These are phyloP conservation scores for Exsudoporus frostii DNA, from an alignment of 768 basidiomycete species.

Conservation along the genomic window DNA sequence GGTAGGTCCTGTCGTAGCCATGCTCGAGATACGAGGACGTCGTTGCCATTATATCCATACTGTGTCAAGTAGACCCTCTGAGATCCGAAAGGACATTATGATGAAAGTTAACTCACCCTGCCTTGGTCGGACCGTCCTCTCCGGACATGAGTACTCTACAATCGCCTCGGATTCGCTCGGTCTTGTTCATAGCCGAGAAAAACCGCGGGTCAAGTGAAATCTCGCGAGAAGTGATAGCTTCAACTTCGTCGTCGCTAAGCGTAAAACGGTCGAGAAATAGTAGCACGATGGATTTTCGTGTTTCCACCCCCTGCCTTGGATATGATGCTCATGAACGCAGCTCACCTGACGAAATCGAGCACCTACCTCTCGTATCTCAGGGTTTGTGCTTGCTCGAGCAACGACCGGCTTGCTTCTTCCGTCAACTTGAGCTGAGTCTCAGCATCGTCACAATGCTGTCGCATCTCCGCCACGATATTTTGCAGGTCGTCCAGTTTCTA, in stretches of 20 bases:
- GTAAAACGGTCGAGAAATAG: conserved; percentile 87
- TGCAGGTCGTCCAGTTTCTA: conserved; percentile 87
- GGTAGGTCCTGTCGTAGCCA: conserved; percentile 84
- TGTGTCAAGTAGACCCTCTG: conserved; percentile 28
- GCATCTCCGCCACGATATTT: conserved; percentile 76
- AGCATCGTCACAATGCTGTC: conserved; percentile 75
- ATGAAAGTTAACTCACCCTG: conserved; percentile 51
- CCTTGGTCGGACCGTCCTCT: conserved; percentile 72
- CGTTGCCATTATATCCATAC: conserved; percentile 84
- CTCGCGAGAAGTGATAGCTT: conserved; percentile 74
- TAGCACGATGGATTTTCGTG: conserved; percentile 68
- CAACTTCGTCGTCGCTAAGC: conserved; percentile 66
- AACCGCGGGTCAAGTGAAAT: conserved; percentile 70
- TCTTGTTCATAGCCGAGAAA: conserved; percentile 85
- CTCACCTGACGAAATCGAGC: background rate
- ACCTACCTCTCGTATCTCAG: conserved; percentile 69
- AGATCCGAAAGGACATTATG: background rate
- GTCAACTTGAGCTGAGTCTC: conserved; percentile 73
- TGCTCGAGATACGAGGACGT: conserved; percentile 83
- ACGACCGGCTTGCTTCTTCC: conserved; percentile 68
- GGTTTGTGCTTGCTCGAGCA: conserved; percentile 81
- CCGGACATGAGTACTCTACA: conserved; percentile 86
- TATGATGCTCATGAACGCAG: background rate
- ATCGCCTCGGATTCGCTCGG: conserved; percentile 77
- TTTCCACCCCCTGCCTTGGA: conserved; percentile 63